phyloP scores from a whole-genome alignment of 495 filamentous ascomycete genomes.

The Hypoxylon intermedium region DNA sequence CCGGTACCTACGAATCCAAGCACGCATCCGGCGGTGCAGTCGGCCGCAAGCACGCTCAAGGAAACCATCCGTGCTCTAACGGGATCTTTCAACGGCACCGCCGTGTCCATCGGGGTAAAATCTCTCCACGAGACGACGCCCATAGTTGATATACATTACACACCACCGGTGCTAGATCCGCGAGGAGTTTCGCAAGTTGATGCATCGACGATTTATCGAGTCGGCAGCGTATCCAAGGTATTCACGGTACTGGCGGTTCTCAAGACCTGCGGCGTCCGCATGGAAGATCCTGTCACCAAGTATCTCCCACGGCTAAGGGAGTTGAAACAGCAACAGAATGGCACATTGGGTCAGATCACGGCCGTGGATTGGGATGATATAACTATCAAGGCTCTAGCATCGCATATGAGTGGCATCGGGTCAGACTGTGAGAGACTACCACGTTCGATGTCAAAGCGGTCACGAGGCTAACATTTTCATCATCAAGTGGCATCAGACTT shows the following conservation, averaged over 20 bases:
- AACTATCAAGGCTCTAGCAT: conserved; percentile 53
- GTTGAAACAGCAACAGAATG: conserved; percentile 8
- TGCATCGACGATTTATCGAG: conserved; percentile 51
- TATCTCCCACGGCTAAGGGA: conserved; percentile 47
- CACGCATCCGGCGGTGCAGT: conserved; percentile 16
- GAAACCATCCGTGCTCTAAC: neutral
- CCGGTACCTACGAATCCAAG: conserved; percentile 19
- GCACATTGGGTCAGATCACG: conserved; percentile 19
- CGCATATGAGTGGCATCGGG: conserved; percentile 52
- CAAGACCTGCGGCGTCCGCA: conserved; percentile 41
- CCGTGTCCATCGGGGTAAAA: conserved; percentile 23
- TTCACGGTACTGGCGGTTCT: conserved; percentile 50
- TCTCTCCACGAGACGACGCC: conserved; percentile 20
- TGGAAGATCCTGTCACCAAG: conserved; percentile 53
- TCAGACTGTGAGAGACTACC: conserved; percentile 20
- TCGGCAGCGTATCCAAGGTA: conserved; percentile 57
- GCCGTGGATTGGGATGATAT: conserved; percentile 57
- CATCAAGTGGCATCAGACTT: conserved; percentile 34
- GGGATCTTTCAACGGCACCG: conserved; percentile 10
- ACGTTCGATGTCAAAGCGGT: neutral
- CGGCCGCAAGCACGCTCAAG: conserved; percentile 4
- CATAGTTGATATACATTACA: conserved; percentile 17
- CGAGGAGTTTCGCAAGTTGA: conserved; percentile 45
- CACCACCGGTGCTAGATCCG: conserved; percentile 16
- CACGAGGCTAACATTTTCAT: conserved; percentile 1